Percentiles rank a stretch among this genome's conserved stretches.
Evolutionary conservation across 2,329 filamentous ascomycete genomes (phyloP).

Genomic region (Ophiostoma himal-ulmi): DNA sequence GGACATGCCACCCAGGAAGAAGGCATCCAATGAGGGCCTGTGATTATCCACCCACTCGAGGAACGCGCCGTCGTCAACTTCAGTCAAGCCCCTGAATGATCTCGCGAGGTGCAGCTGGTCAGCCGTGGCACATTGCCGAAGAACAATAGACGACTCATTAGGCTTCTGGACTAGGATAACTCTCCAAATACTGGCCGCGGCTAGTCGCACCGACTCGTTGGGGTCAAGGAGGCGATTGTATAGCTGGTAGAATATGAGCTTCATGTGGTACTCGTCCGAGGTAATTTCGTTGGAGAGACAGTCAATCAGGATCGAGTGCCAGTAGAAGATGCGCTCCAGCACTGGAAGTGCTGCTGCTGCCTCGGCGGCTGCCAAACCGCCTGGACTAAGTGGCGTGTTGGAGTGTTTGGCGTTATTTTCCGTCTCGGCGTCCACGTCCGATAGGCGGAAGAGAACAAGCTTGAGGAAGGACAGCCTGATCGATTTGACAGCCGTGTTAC

Average conservation of each 20-base stretch:
- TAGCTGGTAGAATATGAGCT: conserved; percentile 84
- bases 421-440: conserved; percentile 65
- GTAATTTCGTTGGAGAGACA: conserved; percentile 58
- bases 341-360: conserved; percentile 62
- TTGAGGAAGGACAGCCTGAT: conserved; percentile 74
- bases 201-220: conserved; percentile 57
- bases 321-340: conserved; percentile 83
- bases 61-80: conserved; percentile 84
- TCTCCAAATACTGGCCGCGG: conserved; percentile 81
- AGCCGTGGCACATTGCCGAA: conserved; percentile 63
- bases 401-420: not conserved
- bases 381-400: not conserved
- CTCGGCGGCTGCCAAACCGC: not conserved
- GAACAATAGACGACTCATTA: conserved; percentile 66
- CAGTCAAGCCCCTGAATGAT: conserved; percentile 77
- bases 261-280: conserved; percentile 71
- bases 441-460: conserved; percentile 72
- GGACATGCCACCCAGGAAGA: conserved; percentile 78
- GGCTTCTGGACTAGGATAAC: conserved; percentile 92
- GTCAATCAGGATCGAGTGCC: conserved; percentile 85
- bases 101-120: conserved; percentile 64
- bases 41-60: conserved; percentile 82
- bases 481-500: conserved; percentile 70
- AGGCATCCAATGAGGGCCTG: conserved; percentile 66
- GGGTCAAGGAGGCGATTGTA: conserved; percentile 80